Conservation (phyloP, 2,329 filamentous ascomycete genomes). For the Penicillium sp. region DNA sequence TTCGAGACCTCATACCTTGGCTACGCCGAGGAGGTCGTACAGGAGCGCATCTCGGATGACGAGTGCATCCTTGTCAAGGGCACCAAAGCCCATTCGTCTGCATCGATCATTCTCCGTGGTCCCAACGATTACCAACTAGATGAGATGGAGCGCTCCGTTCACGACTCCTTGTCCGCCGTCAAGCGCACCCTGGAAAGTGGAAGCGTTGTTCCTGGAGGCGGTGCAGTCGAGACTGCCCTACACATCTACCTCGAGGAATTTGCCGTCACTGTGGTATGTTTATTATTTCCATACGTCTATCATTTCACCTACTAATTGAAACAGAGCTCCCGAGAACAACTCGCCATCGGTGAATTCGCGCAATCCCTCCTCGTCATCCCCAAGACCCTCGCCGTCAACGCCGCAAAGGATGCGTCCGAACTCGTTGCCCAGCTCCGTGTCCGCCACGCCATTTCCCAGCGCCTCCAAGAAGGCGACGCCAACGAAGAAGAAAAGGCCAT, state of each 20-base stretch:
- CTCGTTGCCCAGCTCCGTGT: slow-evolving; percentile 93
- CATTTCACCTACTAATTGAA: not conserved
- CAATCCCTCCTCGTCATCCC: slow-evolving; percentile 91
- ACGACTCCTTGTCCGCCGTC: slow-evolving; percentile 93
- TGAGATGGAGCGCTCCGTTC: slow-evolving; percentile 98
- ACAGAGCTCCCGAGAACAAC: slow-evolving; percentile 84
- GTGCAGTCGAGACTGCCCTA: slow-evolving; percentile 95
- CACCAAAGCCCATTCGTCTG: slow-evolving; percentile 88
- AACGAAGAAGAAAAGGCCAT: slow-evolving; percentile 81
- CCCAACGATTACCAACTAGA: slow-evolving; percentile 95
- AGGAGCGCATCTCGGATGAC: slow-evolving; percentile 97
- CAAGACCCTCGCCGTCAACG: slow-evolving; percentile 95
- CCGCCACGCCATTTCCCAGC: slow-evolving; percentile 89
- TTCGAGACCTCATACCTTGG: slow-evolving; percentile 90
- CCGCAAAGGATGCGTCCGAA: slow-evolving; percentile 92
- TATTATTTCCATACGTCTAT: not conserved
- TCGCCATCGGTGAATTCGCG: slow-evolving; percentile 96
- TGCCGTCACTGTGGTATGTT: slow-evolving; percentile 80
- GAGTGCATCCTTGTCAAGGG: slow-evolving; percentile 97
- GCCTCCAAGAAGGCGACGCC: slow-evolving; percentile 75
- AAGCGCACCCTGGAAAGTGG: slow-evolving; percentile 97
- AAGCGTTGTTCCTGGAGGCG: slow-evolving; percentile 92
- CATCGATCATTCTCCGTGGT: slow-evolving; percentile 92
- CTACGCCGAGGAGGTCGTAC: slow-evolving; percentile 90
- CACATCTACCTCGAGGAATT: slow-evolving; percentile 99